A percentile compares a stretch with the other conserved stretches of the same genome.
Conservation (phyloP, 345 rosid genomes). For the Boechera stricta region DNA sequence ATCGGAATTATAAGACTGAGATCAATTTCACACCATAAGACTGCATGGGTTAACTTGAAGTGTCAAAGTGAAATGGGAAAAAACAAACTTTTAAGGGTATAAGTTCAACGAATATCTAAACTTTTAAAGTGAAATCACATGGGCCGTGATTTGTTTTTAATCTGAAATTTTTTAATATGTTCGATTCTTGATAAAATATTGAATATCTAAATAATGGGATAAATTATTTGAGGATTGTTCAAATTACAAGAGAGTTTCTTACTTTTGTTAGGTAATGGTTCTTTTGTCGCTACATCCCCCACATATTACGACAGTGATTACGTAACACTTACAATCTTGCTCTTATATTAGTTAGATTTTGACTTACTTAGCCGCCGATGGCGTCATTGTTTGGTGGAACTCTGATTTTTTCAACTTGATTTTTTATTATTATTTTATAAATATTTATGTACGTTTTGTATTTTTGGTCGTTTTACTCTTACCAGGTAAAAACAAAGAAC, state of each 20-base stretch:
- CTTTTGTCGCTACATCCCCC: constrained; percentile 26
- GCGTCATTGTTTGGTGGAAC: constrained; percentile 17
- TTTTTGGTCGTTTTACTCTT: neutral
- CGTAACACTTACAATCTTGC: constrained; percentile 14
- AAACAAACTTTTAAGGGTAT: neutral
- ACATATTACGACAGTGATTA: constrained; percentile 32
- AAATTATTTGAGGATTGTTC: constrained; percentile 31
- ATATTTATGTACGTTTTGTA: neutral
- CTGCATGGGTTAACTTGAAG: neutral
- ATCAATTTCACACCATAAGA: neutral
- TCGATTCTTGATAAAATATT: neutral
- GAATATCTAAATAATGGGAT: neutral
- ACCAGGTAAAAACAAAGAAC: neutral
- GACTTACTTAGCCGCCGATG: constrained; percentile 19
- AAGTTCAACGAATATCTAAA: neutral
- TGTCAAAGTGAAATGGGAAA: neutral
- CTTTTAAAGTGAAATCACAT: too few species aligned
- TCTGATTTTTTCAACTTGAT: neutral
- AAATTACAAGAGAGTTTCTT: constrained; percentile 31
- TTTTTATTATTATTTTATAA: neutral
- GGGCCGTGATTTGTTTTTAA: neutral
- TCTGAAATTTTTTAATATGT: neutral
- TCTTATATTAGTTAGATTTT: constrained; percentile 9
- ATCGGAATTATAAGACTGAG: neutral
- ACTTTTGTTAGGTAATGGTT: constrained; percentile 42